These are phyloP conservation scores for Herpetospermum pedunculosum DNA, from an alignment of 306 rosid species.

Conservation along the genomic window DNA sequence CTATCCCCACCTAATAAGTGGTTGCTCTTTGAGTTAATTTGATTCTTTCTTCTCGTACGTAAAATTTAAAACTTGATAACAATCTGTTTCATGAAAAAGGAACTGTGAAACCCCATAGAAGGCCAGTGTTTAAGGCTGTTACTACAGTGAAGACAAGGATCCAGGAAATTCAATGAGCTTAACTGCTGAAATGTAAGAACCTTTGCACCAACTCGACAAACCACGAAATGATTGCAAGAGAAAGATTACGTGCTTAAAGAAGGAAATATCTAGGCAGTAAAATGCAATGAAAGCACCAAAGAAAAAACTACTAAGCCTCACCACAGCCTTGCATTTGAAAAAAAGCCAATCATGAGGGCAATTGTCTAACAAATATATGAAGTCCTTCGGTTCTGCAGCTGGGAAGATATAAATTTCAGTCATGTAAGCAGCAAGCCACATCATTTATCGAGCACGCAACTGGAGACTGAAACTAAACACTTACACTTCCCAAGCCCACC, in stretches of 20 bases:
- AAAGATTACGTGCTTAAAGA: background rate
- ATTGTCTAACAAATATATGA: conserved; percentile 71
- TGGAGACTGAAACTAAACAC: conserved; percentile 15
- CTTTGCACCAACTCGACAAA: too few species aligned
- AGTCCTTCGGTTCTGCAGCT: conserved; percentile 84
- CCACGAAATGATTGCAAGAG: too few species aligned
- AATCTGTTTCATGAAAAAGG: background rate
- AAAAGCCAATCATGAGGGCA: conserved; percentile 96
- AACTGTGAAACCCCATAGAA: background rate
- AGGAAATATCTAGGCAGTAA: background rate
- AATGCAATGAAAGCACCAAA: background rate
- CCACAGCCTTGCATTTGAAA: conserved; percentile 96
- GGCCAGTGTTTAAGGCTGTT: background rate
- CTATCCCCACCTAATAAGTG: background rate
- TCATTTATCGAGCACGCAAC: background rate
- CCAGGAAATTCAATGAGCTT: background rate
- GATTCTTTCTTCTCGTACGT: background rate
- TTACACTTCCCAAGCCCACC: conserved; percentile 94
- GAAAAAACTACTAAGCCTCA: conserved; percentile 25
- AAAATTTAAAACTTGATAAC: background rate
- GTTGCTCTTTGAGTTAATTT: background rate
- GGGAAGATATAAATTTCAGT: conserved; percentile 27
- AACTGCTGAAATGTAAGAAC: background rate
- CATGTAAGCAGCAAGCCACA: conserved; percentile 6
- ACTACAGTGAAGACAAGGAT: background rate